Base-by-base conservation (phyloP, 345 rosid genomes). In the Microthlaspi erraticum region DNA sequence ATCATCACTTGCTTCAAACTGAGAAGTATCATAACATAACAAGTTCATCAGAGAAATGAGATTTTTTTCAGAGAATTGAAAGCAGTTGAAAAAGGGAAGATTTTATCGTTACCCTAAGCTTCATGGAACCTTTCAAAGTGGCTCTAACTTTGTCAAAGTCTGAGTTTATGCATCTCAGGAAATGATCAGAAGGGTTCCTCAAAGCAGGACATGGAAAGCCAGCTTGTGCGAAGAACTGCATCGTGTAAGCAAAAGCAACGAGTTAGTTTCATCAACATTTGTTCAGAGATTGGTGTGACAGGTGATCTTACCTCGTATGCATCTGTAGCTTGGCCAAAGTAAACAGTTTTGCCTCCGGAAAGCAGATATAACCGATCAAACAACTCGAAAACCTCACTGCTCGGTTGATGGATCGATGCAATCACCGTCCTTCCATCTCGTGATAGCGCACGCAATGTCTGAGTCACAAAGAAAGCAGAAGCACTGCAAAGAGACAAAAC, bases 111-210 rank as follows among this genome's bases (percentile, higher is more conserved):
- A 90, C 98, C 92, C 85, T 76, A 8, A 81, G 84, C 80, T 91
- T 91, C 91, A 91, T 86, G 62, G 98, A 93, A 7, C 98, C 98
- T 77, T 91, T 91, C 20, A 91, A 79, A 20, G 97, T 93, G 44
- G 96, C 91, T 83, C 92, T 86, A 60, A 91, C 96, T 85, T 91
- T 93, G 77, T 93, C 97, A 31, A 93, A 93, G 74, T 93, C 98
- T 12, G 97, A 83, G 79, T 93, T 93, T 59, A 93, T 71, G 71
- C 98, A 91, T 74, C 98, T 75, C 44, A 93, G 88, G 70, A 93
- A 93, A 83, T 93, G 97, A 80, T 93, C 98, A 10, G 98, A 93
- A 4, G 96, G 97, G 80, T 89, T 93, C 86, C 98, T 85, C 79
- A 91, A 68, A 68, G 96, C 78, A 66, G 98, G 97, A 77, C 97